Conservation (phyloP, 2,329 filamentous ascomycete genomes). For the Arthrobotrys sphaeroides region DNA sequence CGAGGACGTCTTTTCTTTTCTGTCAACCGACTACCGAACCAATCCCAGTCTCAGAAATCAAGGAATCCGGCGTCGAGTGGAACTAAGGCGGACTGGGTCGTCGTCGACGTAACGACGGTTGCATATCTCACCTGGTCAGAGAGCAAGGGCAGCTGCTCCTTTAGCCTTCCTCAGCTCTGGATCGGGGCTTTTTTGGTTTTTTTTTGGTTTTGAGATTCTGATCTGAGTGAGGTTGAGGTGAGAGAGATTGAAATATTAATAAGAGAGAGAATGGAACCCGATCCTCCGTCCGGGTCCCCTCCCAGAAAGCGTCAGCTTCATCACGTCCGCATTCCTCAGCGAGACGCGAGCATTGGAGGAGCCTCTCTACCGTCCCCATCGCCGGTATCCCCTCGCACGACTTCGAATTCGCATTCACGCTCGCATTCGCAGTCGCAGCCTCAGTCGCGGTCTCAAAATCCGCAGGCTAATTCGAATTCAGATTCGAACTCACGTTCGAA, state of each 20-base stretch:
- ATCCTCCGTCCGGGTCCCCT: neutral
- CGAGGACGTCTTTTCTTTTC: constrained; percentile 13
- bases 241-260: constrained; percentile 14
- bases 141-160: constrained; percentile 16
- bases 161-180: constrained; percentile 14
- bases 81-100: constrained; percentile 17
- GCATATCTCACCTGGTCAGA: constrained; percentile 40
- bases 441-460: neutral
- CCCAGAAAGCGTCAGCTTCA: constrained; percentile 18
- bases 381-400: constrained; percentile 6
- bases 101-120: constrained; percentile 39
- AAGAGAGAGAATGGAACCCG: constrained; percentile 28
- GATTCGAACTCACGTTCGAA: too few species aligned
- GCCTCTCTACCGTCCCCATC: neutral
- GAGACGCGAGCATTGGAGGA: constrained; percentile 52
- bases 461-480: too few species aligned
- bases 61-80: constrained; percentile 17
- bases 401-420: neutral
- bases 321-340: constrained; percentile 45
- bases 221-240: neutral
- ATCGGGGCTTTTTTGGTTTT: constrained; percentile 8
- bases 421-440: neutral
- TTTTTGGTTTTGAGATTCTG: neutral
- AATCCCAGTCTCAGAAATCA: constrained; percentile 48
- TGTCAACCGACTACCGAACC: constrained; percentile 46